Evolutionary conservation across 106 monocot genomes (phyloP), one percentile per base, ranked within the genome.

Genomic region (Ottelia alismoides): DNA sequence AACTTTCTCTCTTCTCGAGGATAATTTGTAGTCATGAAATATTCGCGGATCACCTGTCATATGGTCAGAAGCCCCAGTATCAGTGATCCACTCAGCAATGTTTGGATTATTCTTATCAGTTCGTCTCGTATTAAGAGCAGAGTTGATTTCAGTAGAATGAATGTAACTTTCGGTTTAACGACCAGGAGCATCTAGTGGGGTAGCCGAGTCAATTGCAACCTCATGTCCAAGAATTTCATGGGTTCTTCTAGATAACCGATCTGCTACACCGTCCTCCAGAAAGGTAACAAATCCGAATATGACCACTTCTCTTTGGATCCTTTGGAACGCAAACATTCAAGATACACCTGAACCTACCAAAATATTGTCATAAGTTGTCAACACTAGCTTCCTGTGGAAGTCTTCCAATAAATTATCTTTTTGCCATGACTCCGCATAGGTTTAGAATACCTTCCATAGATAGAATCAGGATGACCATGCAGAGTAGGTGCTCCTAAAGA

Each of bases 231-330:
- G 75, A 63, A 96, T 96, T 74, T 85, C 96, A 82, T 96, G 96
- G 40, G 71, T 78, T 68, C 96, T 78, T 20, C 96, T 78, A 30
- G 84, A 72, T 30, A 96, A 84, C 40, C 88, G 88, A 61, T 96
- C 88, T 35, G 88, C 96, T 21, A 81, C 88, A 62, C 84, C 88
- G 66, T 89, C 96, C 35, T 96, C 96, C 58, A 88, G 81, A 82
- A 96, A 96, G 27, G 88, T 96, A 6, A 96, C 88, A 79, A 88
- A 96, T 45, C 96, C 96, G 82, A 96, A 96, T 70, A 64, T 96
- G 96, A 11, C 96, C 96, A 51, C 55, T 74, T 77, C 70, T 88
- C 69, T 96, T 96, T 3, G 88, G 96, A 74, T 96, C 88, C 96
- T 96, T 96, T 23, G 96, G 96, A 64, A 96, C 79, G 74, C 85